Evolutionary conservation across 2,329 filamentous ascomycete genomes (phyloP), one percentile per base, ranked within the genome.

Genomic region (Pestalotiopsis sp.): DNA sequence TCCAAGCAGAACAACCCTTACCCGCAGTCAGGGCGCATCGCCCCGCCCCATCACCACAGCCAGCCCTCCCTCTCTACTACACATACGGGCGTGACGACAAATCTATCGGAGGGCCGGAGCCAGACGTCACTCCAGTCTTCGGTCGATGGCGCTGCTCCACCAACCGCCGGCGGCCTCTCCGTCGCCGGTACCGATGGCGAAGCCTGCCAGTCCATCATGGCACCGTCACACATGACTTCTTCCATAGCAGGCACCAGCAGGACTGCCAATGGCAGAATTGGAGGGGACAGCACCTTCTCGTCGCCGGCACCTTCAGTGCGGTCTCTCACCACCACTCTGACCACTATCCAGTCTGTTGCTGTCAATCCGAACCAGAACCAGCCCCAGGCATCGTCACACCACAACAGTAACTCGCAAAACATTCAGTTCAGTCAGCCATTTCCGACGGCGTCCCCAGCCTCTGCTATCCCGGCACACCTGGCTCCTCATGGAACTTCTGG

Each of bases 1-100:
- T 83, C 85, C 65, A 89, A 90, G 76, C 91, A 92, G 80, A 97
- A 97, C 84, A 95, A 95, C 78, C 95, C 95, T n/a, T 98, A 98
- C 77, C 93, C 93, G 9, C 87, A 95, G 75, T 97, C 94, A 2
- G 93, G 92, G 69, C 87, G 87, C 59, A 77, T 89, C 69, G 80
- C 80, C 68, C 71, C 78, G 52, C 68, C 73, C 69, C 70, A 71
- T 41, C 73, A 82, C 75, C 84, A 83, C 68, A 88, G 86, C 77
- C 84, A 84, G 59, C 82, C 83, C 66, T 90, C 88, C 3, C 84
- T 88, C 69, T 85, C 86, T 75, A 91, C 83, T 68, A 87, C 81
- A 12, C 86, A 82, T n/a, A 89, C 81, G 73, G 85, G 81, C 67
- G 80, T 76, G 72, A 80, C 75, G 57, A 81, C 78, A 82, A 87